Conservation (phyloP, 768 basidiomycete genomes). For the Tricholoma terreum region DNA sequence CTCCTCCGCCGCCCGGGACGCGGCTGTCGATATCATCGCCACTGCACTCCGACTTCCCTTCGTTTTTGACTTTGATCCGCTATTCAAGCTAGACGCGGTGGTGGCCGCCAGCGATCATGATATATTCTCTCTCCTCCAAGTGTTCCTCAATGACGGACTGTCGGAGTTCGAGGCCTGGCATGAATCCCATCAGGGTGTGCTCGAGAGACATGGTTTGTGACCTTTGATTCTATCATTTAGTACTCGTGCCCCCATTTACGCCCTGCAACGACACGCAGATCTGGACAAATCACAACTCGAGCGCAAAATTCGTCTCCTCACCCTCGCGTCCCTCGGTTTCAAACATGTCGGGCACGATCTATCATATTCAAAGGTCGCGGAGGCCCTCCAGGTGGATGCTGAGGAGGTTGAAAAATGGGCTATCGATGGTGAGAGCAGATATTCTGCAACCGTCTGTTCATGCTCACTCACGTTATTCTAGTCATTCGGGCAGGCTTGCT, state of each 20-base stretch:
- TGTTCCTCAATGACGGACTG: slow-evolving; percentile 67
- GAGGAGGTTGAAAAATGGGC: slow-evolving; percentile 82
- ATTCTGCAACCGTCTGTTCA: not conserved
- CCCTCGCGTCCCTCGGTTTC: slow-evolving; percentile 74
- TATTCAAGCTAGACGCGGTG: slow-evolving; percentile 75
- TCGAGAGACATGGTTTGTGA: slow-evolving; percentile 58
- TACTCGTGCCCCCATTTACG: not conserved
- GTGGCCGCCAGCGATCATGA: slow-evolving; percentile 64
- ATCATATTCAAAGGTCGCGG: slow-evolving; percentile 66
- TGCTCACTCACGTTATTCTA: slow-evolving; percentile 24
- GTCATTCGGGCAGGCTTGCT: slow-evolving; percentile 80
- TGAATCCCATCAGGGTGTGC: slow-evolving; percentile 40
- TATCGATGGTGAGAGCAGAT: slow-evolving; percentile 63
- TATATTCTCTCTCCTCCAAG: slow-evolving; percentile 69
- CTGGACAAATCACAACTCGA: slow-evolving; percentile 60
- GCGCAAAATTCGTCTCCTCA: slow-evolving; percentile 76
- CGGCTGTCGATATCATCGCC: slow-evolving; percentile 59
- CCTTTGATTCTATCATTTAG: slow-evolving; percentile 2
- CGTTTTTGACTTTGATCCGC: slow-evolving; percentile 77
- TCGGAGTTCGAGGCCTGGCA: slow-evolving; percentile 63
- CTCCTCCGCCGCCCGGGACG: slow-evolving; percentile 47
- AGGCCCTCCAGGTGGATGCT: slow-evolving; percentile 59
- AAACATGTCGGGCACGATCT: slow-evolving; percentile 72
- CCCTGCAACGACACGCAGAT: slow-evolving; percentile 33
- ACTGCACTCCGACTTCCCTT: slow-evolving; percentile 61